These are phyloP conservation scores for Diophrys sp. DNA, from an alignment of 73 alveolate species.

Conservation along the genomic window DNA sequence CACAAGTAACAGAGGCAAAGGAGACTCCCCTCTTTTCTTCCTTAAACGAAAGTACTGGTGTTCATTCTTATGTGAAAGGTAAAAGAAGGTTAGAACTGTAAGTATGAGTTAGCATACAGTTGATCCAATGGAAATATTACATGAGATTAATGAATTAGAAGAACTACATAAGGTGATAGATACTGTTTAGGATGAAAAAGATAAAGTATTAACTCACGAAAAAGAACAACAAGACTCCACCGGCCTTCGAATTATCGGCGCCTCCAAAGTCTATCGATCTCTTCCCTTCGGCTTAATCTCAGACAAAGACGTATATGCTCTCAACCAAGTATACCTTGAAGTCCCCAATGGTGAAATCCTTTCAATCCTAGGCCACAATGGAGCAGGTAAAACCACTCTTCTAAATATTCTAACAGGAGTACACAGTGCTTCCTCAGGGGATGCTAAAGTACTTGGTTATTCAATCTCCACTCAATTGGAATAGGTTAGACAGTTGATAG, in stretches of 20 bases:
- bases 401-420: constrained; percentile 69
- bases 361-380: constrained; percentile 81
- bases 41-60: constrained; percentile 28
- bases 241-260: constrained; percentile 31
- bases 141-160: neutral
- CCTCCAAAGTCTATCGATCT: constrained; percentile 8
- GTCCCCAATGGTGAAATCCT: constrained; percentile 51
- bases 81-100: neutral
- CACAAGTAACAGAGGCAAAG: constrained; percentile 28
- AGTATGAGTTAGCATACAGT: neutral
- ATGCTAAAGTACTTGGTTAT: constrained; percentile 16
- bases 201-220: constrained; percentile 8
- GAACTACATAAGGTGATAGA: neutral
- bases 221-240: neutral
- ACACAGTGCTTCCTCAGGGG: constrained; percentile 46
- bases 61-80: neutral
- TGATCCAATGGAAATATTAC: too few species aligned
- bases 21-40: constrained; percentile 20
- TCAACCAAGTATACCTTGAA: constrained; percentile 51
- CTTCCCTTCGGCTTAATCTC: constrained; percentile 35
- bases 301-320: constrained; percentile 39
- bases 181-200: constrained; percentile 16
- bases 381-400: constrained; percentile 85
- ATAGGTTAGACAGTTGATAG: constrained; percentile 40
- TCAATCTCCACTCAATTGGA: constrained; percentile 28